Evolutionary conservation across 2,329 filamentous ascomycete species (phyloP), one percentile per base, ranked within the genome.

Genomic region (Orbilia quercus): DNA sequence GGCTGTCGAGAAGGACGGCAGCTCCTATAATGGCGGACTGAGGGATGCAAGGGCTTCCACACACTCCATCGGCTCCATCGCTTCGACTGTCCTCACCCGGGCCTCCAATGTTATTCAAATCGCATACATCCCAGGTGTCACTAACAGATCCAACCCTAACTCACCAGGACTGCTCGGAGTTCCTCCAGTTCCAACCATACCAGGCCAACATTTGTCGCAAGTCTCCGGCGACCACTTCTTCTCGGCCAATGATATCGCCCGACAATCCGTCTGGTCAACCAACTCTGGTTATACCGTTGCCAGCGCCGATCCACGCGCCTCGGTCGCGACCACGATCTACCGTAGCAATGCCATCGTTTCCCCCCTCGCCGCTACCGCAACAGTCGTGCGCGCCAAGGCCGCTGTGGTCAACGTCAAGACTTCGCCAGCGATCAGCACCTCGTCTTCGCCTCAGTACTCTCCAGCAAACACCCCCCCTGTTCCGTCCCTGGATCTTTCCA

Each of bases 51-150:
- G 77, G 75, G 85, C 90, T 63, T 95, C 93, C 9, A 91, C 91
- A 47, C 88, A 95, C 80, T 91, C 91, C n/a, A 89, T 94, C 62
- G 87, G 90, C 78, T 98, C 94, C 11, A 92, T 99, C 79, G 95
- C 95, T 14, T 97, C 93, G 7, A 98, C 94, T 23, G 92, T 98
- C 70, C 86, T 97, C 73, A 98, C 95, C 16, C 89, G 95, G 75
- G 95, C 95, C 53, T 98, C 95, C 79, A 99, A 99, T 83, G 94
- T 99, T 80, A 99, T 99, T 78, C 95, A 98, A 82, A 99, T 99
- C 81, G 95, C 95, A 64, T 99, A 98, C 81, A 98, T 99, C 76
- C 95, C 95, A 12, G 95, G 95, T 72, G 93, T 98, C 78, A 97
- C 92, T 73, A 97, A 97, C 82, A 88, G 94, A 76, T 92, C 93